These are phyloP conservation scores for Hyphodiscus hymeniophilus DNA, from an alignment of 495 filamentous ascomycete genomes.

Conservation along the genomic window DNA sequence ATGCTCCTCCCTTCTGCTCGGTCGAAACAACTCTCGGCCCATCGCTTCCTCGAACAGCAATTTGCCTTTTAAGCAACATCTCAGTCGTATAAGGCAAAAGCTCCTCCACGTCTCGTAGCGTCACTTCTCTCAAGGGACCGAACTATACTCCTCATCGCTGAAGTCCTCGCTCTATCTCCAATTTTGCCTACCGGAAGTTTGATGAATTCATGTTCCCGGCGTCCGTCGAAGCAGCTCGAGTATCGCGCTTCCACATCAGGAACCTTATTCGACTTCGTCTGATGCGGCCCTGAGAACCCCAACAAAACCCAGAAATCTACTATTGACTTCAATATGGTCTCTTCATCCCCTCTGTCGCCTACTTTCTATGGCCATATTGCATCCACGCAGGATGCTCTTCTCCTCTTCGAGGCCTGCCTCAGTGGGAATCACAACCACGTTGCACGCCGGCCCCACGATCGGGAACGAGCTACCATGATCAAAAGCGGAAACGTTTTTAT, in stretches of 20 bases:
- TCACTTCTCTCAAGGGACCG: not conserved
- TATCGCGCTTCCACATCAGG: conserved; percentile 11
- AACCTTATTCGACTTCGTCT: conserved; percentile 4
- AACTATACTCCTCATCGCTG: conserved; percentile 2
- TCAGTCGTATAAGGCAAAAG: conserved; percentile 10
- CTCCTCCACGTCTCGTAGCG: not conserved
- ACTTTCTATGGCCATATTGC: conserved; percentile 61
- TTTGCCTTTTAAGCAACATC: not conserved
- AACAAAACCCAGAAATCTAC: not conserved
- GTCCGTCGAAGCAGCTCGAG: not conserved
- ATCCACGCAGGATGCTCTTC: conserved; percentile 65
- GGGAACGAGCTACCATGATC: conserved; percentile 66
- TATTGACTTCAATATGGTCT: conserved; percentile 7
- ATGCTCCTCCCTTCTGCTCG: conserved; percentile 13
- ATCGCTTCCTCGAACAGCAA: conserved; percentile 6
- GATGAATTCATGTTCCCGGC: conserved; percentile 7
- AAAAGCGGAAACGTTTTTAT: conserved; percentile 80
- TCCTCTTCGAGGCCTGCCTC: conserved; percentile 69
- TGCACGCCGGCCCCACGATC: conserved; percentile 75
- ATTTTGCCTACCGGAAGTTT: conserved; percentile 12
- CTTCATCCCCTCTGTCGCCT: conserved; percentile 25
- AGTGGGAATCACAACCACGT: conserved; percentile 61
- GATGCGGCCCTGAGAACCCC: not conserved
- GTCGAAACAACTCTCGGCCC: conserved; percentile 15
- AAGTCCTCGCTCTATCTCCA: not conserved